phyloP scores from a whole-genome alignment of 106 monocot genomes.

The Allium fistulosum region DNA sequence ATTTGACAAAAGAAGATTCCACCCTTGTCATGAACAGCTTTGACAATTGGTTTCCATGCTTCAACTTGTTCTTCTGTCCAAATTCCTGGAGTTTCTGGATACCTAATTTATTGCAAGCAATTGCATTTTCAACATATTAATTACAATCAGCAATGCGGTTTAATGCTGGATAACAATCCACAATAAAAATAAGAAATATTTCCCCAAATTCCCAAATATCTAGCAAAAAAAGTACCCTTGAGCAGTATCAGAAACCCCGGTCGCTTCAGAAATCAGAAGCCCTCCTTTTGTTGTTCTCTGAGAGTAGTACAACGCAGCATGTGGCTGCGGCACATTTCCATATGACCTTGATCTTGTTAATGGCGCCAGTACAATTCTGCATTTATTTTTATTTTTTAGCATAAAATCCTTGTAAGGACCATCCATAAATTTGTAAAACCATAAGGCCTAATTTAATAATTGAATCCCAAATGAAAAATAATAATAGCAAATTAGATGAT shows the following conservation, averaged over 20 bases:
- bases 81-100: not conserved
- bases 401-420: too few species aligned
- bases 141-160: too few species aligned
- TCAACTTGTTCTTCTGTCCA: slow-evolving; percentile 22
- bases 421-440: too few species aligned
- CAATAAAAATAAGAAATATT: too few species aligned
- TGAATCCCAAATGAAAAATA: too few species aligned
- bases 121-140: too few species aligned
- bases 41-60: slow-evolving; percentile 21
- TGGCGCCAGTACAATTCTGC: not conserved
- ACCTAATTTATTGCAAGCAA: too few species aligned
- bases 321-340: not conserved
- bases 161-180: too few species aligned
- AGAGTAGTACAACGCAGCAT: not conserved
- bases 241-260: not conserved
- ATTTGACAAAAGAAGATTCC: slow-evolving; percentile 27
- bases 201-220: too few species aligned
- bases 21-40: slow-evolving; percentile 20
- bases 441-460: too few species aligned
- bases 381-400: too few species aligned
- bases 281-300: not conserved
- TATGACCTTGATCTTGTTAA: not conserved
- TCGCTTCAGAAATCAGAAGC: not conserved
- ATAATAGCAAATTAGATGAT: too few species aligned
- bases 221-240: not conserved